Evolutionary conservation across 768 basidiomycete genomes (phyloP), one percentile per base, ranked within the genome.

Genomic region (Xerocomellus intermedius): DNA sequence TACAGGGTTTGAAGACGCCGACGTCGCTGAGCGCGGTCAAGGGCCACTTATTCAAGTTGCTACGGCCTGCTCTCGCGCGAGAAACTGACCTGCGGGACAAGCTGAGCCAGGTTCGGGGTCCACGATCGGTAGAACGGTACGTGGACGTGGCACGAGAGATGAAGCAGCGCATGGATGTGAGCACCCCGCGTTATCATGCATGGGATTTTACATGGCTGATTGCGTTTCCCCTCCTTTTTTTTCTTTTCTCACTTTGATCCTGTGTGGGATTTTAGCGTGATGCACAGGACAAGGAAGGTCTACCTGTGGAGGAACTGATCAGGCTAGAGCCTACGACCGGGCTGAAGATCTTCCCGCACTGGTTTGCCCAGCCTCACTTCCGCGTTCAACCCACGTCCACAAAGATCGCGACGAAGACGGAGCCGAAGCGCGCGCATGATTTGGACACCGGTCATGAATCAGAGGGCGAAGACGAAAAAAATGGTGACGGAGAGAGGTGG

Each of bases 1-100:
- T 94, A 8, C 73, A 75, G 28, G 46, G 55, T 19, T 53, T 72
- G 16, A 81, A 83, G 68, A 94, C 93, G 13, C 75, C 77, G 8
- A 94, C 94, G 16, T 65, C 79, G 4, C 65, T 79, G 16, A 86
- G 89, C 60, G 91, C 89, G 0, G 81, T 98, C 61, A 96, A 96
- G 65, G 87, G 91, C 0, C 96, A 99, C 66, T 68, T 99, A 33
- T 99, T 97, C 82, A 92, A 97, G 72, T 70, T 99, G 33, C 81
- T 97, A 74, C 85, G 87, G 0, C 92, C 92, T 0, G 88, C 85
- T 0, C 74, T 98, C 32, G 73, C 64, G 21, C 68, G 75, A 47
- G 84, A 91, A 61, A 76, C 72, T 2, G 93, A 94, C 65, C 69
- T 97, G 55, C 77, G 96, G 39, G 85, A 91, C 53, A 74, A 74